Evolutionary conservation across 371 early-diverging fungal genomes (phyloP).

Genomic region (Funneliformis caledonium): DNA sequence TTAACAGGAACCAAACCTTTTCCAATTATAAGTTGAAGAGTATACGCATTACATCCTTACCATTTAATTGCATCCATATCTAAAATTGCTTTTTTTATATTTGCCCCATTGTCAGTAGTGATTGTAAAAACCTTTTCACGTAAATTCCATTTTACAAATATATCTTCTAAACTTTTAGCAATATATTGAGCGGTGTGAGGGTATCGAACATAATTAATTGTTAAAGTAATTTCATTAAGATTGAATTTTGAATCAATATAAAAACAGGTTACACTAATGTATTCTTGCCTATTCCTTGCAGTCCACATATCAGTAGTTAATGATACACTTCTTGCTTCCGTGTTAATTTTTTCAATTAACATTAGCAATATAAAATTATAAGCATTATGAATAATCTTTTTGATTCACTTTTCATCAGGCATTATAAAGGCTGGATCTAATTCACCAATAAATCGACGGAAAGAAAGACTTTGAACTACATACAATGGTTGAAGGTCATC

Average conservation of each 20-base stretch:
- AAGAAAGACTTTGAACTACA: too few relatives aligned
- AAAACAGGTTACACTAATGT: neutral
- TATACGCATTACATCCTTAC: neutral
- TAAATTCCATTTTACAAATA: neutral
- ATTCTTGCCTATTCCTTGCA: neutral
- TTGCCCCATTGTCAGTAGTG: neutral
- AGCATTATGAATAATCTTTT: too few relatives aligned
- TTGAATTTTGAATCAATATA: too few relatives aligned
- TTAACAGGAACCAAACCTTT: neutral
- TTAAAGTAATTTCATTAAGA: neutral
- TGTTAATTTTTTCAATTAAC: too few relatives aligned
- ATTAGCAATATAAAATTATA: too few relatives aligned
- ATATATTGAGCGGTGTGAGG: neutral
- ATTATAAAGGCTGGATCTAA: too few relatives aligned
- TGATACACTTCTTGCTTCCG: too few relatives aligned
- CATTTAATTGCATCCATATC: neutral
- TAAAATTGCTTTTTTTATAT: too few relatives aligned
- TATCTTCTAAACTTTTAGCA: too few relatives aligned
- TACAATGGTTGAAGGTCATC: too few relatives aligned
- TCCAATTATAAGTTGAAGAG: neutral
- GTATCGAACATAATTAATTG: neutral
- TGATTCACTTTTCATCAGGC: too few relatives aligned
- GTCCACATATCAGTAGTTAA: conserved; percentile 17
- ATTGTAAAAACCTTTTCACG: neutral
- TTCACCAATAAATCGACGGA: too few relatives aligned